These are phyloP conservation scores for Mycena leptocephala DNA, from an alignment of 768 basidiomycete species.

Conservation along the genomic window DNA sequence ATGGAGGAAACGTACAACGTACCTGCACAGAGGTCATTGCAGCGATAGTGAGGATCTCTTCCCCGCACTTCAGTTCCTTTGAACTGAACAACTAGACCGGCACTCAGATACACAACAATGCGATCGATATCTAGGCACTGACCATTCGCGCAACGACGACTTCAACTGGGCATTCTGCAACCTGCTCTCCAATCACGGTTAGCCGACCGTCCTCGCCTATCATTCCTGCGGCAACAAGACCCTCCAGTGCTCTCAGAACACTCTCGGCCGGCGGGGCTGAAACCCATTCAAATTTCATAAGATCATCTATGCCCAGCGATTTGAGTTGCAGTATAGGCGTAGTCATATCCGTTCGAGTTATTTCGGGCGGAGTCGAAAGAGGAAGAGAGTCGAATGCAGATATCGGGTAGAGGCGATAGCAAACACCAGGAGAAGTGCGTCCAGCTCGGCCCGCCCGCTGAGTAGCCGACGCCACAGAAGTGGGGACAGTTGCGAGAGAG, in stretches of 20 bases:
- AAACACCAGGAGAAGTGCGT: conserved; percentile 92
- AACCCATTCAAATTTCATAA: conserved; percentile 98
- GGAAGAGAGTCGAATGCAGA: conserved; percentile 74
- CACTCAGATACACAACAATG: neutral
- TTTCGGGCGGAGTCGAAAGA: conserved; percentile 87
- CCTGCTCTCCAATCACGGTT: conserved; percentile 84
- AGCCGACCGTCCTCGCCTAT: conserved; percentile 87
- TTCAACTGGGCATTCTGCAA: conserved; percentile 96
- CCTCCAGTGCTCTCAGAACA: conserved; percentile 89
- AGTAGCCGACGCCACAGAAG: conserved; percentile 90
- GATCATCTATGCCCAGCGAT: conserved; percentile 93
- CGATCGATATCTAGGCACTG: conserved; percentile 38
- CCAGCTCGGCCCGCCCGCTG: conserved; percentile 97
- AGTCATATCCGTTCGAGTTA: conserved; percentile 92
- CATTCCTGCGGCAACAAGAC: conserved; percentile 86
- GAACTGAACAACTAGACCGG: conserved; percentile 84
- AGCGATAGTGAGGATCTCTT: conserved; percentile 96
- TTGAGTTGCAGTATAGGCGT: conserved; percentile 95
- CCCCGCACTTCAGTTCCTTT: conserved; percentile 89
- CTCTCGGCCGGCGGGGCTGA: conserved; percentile 90
- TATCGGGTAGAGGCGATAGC: conserved; percentile 91
- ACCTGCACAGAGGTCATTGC: conserved; percentile 97
- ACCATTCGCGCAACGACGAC: conserved; percentile 97
- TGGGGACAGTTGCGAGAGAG: conserved; percentile 86
- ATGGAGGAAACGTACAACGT: conserved; percentile 11